These are phyloP conservation scores for Verticillium zaregamsianum DNA, from an alignment of 2,329 filamentous ascomycete genomes.

Conservation along the genomic window DNA sequence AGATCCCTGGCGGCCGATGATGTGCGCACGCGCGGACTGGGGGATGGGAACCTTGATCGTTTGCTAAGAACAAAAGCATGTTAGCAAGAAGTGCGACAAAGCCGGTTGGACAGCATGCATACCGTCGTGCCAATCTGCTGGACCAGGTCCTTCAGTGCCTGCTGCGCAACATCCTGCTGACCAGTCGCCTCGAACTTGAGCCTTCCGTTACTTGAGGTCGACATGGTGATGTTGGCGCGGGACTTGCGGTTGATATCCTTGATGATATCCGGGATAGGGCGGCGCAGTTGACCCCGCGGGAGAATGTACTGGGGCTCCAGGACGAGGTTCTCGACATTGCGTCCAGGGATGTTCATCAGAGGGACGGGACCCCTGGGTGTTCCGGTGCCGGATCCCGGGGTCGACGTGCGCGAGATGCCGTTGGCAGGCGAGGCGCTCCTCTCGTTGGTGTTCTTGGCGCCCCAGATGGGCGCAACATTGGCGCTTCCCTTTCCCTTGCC, in stretches of 20 bases:
- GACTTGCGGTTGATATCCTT: slow-evolving; percentile 91
- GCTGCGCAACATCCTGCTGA: slow-evolving; percentile 75
- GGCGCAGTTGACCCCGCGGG: slow-evolving; percentile 73
- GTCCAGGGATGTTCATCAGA: slow-evolving; percentile 74
- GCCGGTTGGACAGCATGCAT: slow-evolving; percentile 21
- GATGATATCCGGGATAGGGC: slow-evolving; percentile 78
- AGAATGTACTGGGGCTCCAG: slow-evolving; percentile 74
- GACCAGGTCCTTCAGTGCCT: slow-evolving; percentile 85
- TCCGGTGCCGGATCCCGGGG: slow-evolving; percentile 56
- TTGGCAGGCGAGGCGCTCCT: slow-evolving; percentile 43
- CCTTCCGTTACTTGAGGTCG: slow-evolving; percentile 64
- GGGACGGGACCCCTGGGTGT: slow-evolving; percentile 43
- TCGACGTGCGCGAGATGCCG: slow-evolving; percentile 55
- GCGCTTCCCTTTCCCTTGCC: slow-evolving; percentile 62
- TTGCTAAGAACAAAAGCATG: slow-evolving; percentile 26
- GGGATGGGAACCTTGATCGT: slow-evolving; percentile 76
- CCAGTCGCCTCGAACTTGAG: slow-evolving; percentile 83
- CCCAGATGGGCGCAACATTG: slow-evolving; percentile 71
- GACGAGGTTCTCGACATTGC: slow-evolving; percentile 71
- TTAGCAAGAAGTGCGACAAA: neutral
- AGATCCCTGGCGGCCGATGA: slow-evolving; percentile 88
- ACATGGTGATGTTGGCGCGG: slow-evolving; percentile 79
- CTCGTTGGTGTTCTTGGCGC: slow-evolving; percentile 55
- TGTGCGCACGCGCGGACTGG: slow-evolving; percentile 75
- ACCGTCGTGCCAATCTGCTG: slow-evolving; percentile 85